phyloP scores from a whole-genome alignment of 2,329 filamentous ascomycete genomes.

The Cytospora piceae region DNA sequence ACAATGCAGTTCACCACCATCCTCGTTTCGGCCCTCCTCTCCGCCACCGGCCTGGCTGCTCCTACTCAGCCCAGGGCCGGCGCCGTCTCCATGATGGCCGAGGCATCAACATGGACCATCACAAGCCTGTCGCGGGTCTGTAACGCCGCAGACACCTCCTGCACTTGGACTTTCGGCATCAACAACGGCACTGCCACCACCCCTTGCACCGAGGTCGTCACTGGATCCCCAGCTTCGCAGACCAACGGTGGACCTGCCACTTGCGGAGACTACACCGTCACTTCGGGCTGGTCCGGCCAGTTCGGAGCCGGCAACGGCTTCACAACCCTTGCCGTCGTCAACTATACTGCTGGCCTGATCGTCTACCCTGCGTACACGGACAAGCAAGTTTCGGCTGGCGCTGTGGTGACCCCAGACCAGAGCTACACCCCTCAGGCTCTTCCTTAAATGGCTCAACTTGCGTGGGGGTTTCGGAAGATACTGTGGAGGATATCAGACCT shows the following conservation, averaged over 20 bases:
- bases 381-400: conserved; percentile 48
- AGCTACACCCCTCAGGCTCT: conserved; percentile 41
- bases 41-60: conserved; percentile 35
- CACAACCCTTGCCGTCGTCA: conserved; percentile 56
- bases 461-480: not conserved
- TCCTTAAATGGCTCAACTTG: not conserved
- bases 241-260: conserved; percentile 41
- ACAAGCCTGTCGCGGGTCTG: conserved; percentile 44
- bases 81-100: conserved; percentile 36
- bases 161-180: conserved; percentile 48
- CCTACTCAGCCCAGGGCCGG: conserved; percentile 35
- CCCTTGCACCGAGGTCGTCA: conserved; percentile 42
- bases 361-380: conserved; percentile 59
- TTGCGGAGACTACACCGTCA: conserved; percentile 56
- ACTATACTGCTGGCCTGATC: conserved; percentile 49
- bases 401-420: conserved; percentile 54
- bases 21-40: conserved; percentile 36
- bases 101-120: conserved; percentile 45
- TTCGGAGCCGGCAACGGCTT: conserved; percentile 58
- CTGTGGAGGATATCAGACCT: not conserved
- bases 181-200: conserved; percentile 41
- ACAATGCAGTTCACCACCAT: conserved; percentile 44
- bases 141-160: conserved; percentile 44
- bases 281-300: conserved; percentile 59
- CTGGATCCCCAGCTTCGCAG: conserved; percentile 41